phyloP scores from a whole-genome alignment of 495 filamentous ascomycete species.

The Clohesyomyces aquaticus region DNA sequence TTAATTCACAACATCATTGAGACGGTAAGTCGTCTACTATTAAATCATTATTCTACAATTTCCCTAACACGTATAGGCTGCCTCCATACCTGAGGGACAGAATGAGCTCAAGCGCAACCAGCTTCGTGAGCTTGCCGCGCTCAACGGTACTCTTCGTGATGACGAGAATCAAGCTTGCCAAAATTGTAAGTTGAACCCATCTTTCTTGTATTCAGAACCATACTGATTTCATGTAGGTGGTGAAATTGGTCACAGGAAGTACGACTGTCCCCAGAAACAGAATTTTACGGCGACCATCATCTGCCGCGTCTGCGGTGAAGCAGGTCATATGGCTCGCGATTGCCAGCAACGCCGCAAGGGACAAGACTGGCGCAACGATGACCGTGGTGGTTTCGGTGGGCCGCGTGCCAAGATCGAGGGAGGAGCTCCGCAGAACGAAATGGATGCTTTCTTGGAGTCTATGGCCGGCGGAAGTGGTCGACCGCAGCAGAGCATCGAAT shows the following conservation, averaged over 20 bases:
- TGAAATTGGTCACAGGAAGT: conserved; percentile 98
- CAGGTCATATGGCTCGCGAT: conserved; percentile 89
- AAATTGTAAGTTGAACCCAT: conserved; percentile 69
- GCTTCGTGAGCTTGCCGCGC: conserved; percentile 91
- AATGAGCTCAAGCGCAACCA: conserved; percentile 99
- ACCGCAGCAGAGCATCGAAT: conserved; percentile 79
- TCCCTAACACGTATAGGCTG: conserved; percentile 64
- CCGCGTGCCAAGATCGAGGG: conserved; percentile 74
- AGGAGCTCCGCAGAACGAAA: conserved; percentile 91
- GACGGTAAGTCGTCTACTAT: conserved; percentile 67
- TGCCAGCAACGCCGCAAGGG: conserved; percentile 92
- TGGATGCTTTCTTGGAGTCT: conserved; percentile 98
- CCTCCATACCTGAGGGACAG: conserved; percentile 96
- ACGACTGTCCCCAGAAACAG: conserved; percentile 95
- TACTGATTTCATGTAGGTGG: conserved; percentile 58
- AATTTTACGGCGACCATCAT: conserved; percentile 99
- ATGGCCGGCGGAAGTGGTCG: conserved; percentile 74
- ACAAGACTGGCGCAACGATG: conserved; percentile 85
- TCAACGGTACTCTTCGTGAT: conserved; percentile 97
- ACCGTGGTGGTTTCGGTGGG: conserved; percentile 49
- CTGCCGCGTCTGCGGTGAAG: conserved; percentile 96
- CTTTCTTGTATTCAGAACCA: conserved; percentile 12
- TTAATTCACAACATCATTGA: conserved; percentile 97
- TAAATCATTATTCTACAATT: neutral
- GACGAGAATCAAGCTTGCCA: conserved; percentile 99